Base-by-base conservation (phyloP, 306 rosid species). In the Astragalus glycyphyllos region DNA sequence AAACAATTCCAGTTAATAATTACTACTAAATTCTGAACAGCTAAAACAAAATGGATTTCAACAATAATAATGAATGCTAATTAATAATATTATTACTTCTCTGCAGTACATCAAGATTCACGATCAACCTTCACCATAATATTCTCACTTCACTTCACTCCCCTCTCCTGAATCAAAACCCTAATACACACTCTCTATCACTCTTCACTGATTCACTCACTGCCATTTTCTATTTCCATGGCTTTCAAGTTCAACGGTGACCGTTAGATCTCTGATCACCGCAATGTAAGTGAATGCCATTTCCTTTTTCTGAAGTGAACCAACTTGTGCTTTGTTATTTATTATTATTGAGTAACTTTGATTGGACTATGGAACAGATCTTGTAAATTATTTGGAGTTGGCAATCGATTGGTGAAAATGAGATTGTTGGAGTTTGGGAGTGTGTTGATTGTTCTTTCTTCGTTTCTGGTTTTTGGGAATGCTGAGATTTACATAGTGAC, bases 401-500 rank as follows among this genome's bases (percentile, higher is more conserved):
- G 29, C 15, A 42, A 65, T 58, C 29, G 60, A 48, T 72, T 47
- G 56, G 60, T 82, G 50, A 84, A 78, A 64, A 86, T 85, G 92
- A 80, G 77, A 82, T 63, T 76, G 14, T 71, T 63, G 73, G 82
- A 53, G 73, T 57, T 82, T 72, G 71, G 80, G 61, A 68, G 62
- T 50, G 16, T 64, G 12, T 41, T 86, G 78, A 45, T 85, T 48
- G 59, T 85, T 56, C 32, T 86, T 32, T 68, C 53, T 35, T 66
- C 72, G 26, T 66, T 89, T 78, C 6, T 89, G 55, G 61, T 54
- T 49, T 32, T 62, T 69, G 96, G 80, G 61, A 84, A 69, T 44
- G 89, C 88, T 14, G 96, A 91, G 77, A 57, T 95, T 89, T 95
- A 85, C 78, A 84, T 95, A 53, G 99, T 79, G 29, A 86, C 91